Evolutionary conservation across 2,329 filamentous ascomycete genomes (phyloP).

Genomic region (Trichothecium sympodiale): DNA sequence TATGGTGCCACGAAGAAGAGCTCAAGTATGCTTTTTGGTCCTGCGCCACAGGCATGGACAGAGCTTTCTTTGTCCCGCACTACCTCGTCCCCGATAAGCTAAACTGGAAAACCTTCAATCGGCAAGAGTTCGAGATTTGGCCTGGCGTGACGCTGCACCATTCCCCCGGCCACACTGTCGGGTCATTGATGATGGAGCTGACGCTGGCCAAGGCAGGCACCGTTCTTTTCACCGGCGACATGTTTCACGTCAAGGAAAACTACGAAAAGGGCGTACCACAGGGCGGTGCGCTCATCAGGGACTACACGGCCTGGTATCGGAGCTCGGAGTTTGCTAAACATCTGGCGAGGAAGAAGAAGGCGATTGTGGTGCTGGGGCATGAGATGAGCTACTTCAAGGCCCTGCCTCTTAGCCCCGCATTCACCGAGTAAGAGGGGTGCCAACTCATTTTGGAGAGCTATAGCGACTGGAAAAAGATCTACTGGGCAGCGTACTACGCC

Average conservation of each 20-base stretch:
- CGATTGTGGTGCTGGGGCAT: not conserved
- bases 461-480: no score
- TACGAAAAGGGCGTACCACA: constrained; percentile 15
- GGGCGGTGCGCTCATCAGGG: constrained; percentile 17
- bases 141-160: constrained; percentile 12
- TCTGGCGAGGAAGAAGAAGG: not conserved
- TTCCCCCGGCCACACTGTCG: constrained; percentile 12
- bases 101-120: constrained; percentile 13
- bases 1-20: constrained; percentile 35
- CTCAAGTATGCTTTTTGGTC: constrained; percentile 33
- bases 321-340: constrained; percentile 1
- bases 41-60: constrained; percentile 22
- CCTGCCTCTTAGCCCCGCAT: constrained; percentile 1
- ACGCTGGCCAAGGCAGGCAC: constrained; percentile 18
- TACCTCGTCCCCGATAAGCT: constrained; percentile 8
- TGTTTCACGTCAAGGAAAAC: constrained; percentile 20
- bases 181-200: constrained; percentile 18
- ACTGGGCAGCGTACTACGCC: no score
- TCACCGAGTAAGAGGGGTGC: not conserved
- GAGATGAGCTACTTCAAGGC: constrained; percentile 1
- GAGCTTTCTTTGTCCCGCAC: constrained; percentile 9
- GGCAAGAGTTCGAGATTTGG: constrained; percentile 9
- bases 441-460: no score
- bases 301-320: constrained; percentile 17
- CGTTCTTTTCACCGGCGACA: constrained; percentile 21